phyloP scores from a whole-genome alignment of 768 basidiomycete genomes.

The Bullera alba region DNA sequence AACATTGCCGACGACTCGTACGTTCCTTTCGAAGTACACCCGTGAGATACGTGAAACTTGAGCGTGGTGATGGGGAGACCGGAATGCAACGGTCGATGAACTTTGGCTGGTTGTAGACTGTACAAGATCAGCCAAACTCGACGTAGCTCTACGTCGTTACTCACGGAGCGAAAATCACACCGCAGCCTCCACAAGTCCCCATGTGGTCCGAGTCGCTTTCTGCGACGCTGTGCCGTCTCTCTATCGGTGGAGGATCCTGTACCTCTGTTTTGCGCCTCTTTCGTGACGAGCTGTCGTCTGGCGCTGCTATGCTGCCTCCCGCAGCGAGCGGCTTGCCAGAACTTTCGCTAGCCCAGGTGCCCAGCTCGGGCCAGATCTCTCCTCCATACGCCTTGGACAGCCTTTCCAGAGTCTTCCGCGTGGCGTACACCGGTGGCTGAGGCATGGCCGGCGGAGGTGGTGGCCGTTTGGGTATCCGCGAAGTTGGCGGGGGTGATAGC shows the following conservation, averaged over 20 bases:
- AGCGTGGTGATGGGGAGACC: conserved; percentile 55
- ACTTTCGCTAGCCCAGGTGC: conserved; percentile 21
- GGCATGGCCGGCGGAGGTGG: conserved; percentile 4
- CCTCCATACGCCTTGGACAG: conserved; percentile 35
- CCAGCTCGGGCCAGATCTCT: conserved; percentile 42
- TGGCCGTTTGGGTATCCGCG: not conserved
- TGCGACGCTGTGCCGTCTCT: not conserved
- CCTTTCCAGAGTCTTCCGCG: conserved; percentile 22
- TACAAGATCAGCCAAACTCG: not conserved
- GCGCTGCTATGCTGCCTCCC: not conserved
- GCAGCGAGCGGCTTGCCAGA: not conserved
- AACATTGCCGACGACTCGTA: conserved; percentile 84
- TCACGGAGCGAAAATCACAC: conserved; percentile 29
- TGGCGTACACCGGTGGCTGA: conserved; percentile 30
- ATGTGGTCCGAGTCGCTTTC: not conserved
- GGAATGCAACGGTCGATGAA: conserved; percentile 18
- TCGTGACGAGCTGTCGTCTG: not conserved
- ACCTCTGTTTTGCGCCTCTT: not conserved
- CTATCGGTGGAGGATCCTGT: too few species aligned
- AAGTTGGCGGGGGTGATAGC: conserved; percentile 2
- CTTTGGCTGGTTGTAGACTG: conserved; percentile 6
- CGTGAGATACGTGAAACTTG: conserved; percentile 67
- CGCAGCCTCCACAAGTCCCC: conserved; percentile 1
- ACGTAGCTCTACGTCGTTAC: not conserved
- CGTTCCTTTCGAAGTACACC: conserved; percentile 50